phyloP scores from a whole-genome alignment of 805 yeast species.

The Lachancea lanzarotensis region DNA sequence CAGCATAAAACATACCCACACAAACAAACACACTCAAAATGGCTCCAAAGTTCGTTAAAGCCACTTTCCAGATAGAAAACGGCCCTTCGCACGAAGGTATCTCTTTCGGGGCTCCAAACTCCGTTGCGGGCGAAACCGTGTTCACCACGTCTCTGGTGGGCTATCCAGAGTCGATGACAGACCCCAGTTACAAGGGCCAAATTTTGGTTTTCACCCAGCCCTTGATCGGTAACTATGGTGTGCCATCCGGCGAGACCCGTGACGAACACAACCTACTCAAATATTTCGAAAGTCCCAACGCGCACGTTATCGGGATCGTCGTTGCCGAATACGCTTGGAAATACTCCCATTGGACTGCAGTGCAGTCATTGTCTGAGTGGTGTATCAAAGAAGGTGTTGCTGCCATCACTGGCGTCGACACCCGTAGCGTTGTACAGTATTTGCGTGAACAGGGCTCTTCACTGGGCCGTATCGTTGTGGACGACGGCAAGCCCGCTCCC shows the following conservation, averaged over 20 bases:
- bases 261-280: constrained; percentile 83
- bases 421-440: constrained; percentile 87
- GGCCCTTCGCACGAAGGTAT: constrained; percentile 85
- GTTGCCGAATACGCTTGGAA: constrained; percentile 93
- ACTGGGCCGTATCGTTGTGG: constrained; percentile 80
- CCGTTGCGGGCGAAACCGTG: constrained; percentile 94
- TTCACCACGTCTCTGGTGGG: constrained; percentile 98
- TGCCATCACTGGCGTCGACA: constrained; percentile 94
- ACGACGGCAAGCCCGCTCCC: constrained; percentile 28
- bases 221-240: constrained; percentile 96
- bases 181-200: constrained; percentile 96
- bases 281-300: constrained; percentile 84
- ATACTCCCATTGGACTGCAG: constrained; percentile 99
- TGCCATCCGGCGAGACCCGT: constrained; percentile 73
- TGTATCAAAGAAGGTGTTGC: constrained; percentile 95
- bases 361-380: constrained; percentile 91
- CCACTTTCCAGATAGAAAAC: constrained; percentile 82
- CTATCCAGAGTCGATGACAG: constrained; percentile 98
- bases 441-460: constrained; percentile 96
- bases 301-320: constrained; percentile 93
- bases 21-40: constrained; percentile 17
- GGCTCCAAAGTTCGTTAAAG: constrained; percentile 47
- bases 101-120: constrained; percentile 92
- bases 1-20: not conserved
- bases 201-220: constrained; percentile 96